phyloP scores from a whole-genome alignment of 345 rosid genomes.

The Lepidium didymum region DNA sequence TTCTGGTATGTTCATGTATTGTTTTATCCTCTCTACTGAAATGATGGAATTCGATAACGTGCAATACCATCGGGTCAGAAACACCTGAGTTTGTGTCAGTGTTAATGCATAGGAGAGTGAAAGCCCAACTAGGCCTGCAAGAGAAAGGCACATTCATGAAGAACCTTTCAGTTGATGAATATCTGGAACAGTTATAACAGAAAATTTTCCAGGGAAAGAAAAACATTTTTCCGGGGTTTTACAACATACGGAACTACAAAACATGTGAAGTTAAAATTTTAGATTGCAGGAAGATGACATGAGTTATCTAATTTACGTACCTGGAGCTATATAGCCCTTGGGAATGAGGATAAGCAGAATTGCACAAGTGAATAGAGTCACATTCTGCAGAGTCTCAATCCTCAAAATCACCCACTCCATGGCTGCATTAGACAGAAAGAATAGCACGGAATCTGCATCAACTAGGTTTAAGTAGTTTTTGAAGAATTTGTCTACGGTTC shows the following conservation, averaged over 20 bases:
- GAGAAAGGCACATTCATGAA: not conserved
- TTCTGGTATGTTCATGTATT: conserved; percentile 51
- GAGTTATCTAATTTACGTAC: conserved; percentile 21
- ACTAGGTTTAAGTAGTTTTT: conserved; percentile 52
- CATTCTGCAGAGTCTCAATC: conserved; percentile 62
- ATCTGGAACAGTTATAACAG: not conserved
- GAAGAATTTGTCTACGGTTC: conserved; percentile 54
- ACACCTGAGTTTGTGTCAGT: conserved; percentile 45
- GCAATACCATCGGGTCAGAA: conserved; percentile 55
- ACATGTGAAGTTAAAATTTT: not conserved
- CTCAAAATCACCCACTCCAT: conserved; percentile 80
- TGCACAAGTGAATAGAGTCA: conserved; percentile 61
- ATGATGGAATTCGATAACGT: conserved; percentile 54
- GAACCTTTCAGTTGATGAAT: not conserved
- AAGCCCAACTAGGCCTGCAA: conserved; percentile 60
- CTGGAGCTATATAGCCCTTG: conserved; percentile 47
- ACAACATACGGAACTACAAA: not conserved
- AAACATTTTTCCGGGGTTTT: not conserved
- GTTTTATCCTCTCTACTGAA: conserved; percentile 71
- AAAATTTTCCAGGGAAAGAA: not conserved
- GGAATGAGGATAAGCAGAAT: conserved; percentile 70
- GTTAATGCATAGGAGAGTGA: conserved; percentile 77
- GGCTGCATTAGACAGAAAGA: conserved; percentile 69
- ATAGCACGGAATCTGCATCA: conserved; percentile 62
- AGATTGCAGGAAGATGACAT: not conserved